Conservation (phyloP, 2,329 filamentous ascomycete genomes). For the Magnaporthiopsis rhizophila region DNA sequence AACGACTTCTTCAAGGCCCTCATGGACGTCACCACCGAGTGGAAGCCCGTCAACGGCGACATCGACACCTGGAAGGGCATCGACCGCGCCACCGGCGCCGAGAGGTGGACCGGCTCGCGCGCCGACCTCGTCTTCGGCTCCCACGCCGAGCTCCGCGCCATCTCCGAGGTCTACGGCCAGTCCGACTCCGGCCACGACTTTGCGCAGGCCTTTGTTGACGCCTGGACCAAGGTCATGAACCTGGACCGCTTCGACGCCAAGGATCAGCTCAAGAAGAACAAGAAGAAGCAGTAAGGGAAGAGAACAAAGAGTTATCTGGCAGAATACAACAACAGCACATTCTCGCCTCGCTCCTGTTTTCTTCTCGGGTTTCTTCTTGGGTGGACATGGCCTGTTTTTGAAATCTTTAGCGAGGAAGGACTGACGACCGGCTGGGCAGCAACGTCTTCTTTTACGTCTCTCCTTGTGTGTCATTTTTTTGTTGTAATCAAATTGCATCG, state of each 20-base stretch:
- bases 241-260: slow-evolving; percentile 56
- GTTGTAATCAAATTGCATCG: too few species aligned
- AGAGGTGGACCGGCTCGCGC: slow-evolving; percentile 64
- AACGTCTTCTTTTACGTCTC: too few species aligned
- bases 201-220: slow-evolving; percentile 57
- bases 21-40: slow-evolving; percentile 55
- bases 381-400: too few species aligned
- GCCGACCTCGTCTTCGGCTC: slow-evolving; percentile 64
- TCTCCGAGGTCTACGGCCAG: slow-evolving; percentile 62
- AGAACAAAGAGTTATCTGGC: too few species aligned
- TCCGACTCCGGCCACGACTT: slow-evolving; percentile 58
- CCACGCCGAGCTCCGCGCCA: slow-evolving; percentile 64
- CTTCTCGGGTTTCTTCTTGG: too few species aligned
- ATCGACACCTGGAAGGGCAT: slow-evolving; percentile 53
- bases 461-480: too few species aligned
- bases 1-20: slow-evolving; percentile 79
- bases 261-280: too few species aligned
- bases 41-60: slow-evolving; percentile 43
- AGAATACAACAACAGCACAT: too few species aligned
- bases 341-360: too few species aligned
- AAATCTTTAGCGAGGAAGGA: too few species aligned
- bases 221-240: slow-evolving; percentile 70
- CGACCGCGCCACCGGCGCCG: slow-evolving; percentile 56
- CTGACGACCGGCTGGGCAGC: too few species aligned
- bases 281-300: too few species aligned